Percentiles rank a stretch among this genome's conserved stretches.
Conservation (phyloP, 202 grass and related monocot genomes). For the Hordeum pubiflorum region DNA sequence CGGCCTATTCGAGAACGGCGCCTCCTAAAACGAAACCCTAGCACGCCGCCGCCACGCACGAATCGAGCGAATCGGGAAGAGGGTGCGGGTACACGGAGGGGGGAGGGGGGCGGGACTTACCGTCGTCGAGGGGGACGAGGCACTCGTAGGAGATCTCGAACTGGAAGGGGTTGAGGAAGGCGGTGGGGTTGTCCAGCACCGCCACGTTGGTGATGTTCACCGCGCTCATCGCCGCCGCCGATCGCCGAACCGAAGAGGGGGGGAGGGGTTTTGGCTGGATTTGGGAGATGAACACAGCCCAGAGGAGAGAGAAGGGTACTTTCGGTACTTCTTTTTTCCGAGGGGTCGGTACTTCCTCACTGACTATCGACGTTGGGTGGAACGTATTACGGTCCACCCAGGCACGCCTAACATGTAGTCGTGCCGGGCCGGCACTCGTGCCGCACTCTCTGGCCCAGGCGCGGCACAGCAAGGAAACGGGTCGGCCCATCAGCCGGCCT, state of each 20-base stretch:
- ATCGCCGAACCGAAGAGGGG: background rate
- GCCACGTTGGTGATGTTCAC: slow-evolving; percentile 84
- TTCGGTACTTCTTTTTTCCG: background rate
- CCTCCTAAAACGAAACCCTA: slow-evolving; percentile 19
- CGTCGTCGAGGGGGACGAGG: slow-evolving; percentile 80
- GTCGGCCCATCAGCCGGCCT: no score
- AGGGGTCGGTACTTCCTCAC: no score
- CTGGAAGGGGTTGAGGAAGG: slow-evolving; percentile 93
- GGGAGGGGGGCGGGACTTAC: slow-evolving; percentile 10
- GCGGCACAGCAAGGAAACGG: no score
- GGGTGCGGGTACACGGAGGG: background rate
- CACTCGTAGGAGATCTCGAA: slow-evolving; percentile 99
- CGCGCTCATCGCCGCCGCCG: slow-evolving; percentile 62
- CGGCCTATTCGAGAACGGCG: background rate
- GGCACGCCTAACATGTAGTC: no score
- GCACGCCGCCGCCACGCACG: slow-evolving; percentile 13
- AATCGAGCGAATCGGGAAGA: background rate
- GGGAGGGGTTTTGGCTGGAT: background rate
- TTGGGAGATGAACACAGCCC: background rate
- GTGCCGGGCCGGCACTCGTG: no score
- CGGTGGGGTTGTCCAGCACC: slow-evolving; percentile 76
- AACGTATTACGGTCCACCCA: no score
- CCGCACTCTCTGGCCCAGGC: no score
- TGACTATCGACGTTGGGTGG: no score
- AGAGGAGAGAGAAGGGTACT: background rate